Conservation (phyloP, 2,329 filamentous ascomycete species). For the Plenodomus biglobosus region DNA sequence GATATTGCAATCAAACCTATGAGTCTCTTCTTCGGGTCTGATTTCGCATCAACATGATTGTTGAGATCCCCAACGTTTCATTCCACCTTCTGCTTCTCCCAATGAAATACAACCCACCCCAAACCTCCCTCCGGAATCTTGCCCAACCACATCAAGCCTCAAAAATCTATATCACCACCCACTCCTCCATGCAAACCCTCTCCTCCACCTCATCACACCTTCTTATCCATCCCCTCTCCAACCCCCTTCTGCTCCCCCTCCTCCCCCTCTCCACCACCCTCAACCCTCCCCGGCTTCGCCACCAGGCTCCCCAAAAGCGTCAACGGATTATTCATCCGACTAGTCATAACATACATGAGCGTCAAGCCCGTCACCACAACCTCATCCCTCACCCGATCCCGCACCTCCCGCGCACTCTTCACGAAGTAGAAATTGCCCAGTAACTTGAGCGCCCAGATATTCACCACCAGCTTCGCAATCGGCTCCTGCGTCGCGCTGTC, state of each 20-base stretch:
- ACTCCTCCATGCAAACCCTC: background rate
- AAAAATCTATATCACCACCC: too few species aligned
- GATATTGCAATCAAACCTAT: too few species aligned
- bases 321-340: constrained; percentile 22
- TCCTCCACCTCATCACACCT: background rate
- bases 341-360: constrained; percentile 20
- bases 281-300: constrained; percentile 20
- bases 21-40: too few species aligned
- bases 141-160: too few species aligned
- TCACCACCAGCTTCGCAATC: constrained; percentile 21
- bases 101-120: too few species aligned
- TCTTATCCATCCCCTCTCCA: background rate
- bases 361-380: constrained; percentile 20
- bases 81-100: too few species aligned
- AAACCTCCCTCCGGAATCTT: too few species aligned
- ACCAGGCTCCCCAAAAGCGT: constrained; percentile 18
- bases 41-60: too few species aligned
- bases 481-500: constrained; percentile 14
- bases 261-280: background rate
- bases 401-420: constrained; percentile 7
- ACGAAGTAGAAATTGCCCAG: constrained; percentile 24
- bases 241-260: background rate
- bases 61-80: too few species aligned
- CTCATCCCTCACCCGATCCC: constrained; percentile 17
- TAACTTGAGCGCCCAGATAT: constrained; percentile 21